Conservation (phyloP, 768 basidiomycete species). For the Mycena vitilis region DNA sequence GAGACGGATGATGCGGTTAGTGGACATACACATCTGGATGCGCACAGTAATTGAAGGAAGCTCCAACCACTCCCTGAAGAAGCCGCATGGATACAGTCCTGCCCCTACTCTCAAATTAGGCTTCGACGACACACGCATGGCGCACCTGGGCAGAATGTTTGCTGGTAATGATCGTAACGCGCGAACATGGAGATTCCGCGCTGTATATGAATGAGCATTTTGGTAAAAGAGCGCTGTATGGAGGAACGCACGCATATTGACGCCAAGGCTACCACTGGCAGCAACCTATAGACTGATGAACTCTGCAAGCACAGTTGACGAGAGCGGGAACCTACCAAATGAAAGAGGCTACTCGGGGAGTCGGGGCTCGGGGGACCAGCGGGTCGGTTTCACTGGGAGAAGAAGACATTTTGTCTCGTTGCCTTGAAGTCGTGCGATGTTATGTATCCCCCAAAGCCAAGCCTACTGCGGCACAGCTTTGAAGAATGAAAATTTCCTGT, state of each 20-base stretch:
- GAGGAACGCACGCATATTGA: conserved; percentile 11
- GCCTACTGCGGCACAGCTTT: too few species aligned
- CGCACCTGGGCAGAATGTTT: conserved; percentile 22
- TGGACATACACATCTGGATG: conserved; percentile 19
- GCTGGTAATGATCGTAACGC: conserved; percentile 26
- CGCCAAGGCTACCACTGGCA: conserved; percentile 15
- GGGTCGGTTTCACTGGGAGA: conserved; percentile 1
- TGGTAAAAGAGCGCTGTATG: not conserved
- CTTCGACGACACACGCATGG: too few species aligned
- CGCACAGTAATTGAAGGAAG: conserved; percentile 20
- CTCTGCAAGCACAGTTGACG: too few species aligned
- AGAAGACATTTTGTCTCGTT: not conserved
- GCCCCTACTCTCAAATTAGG: not conserved
- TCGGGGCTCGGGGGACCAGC: not conserved
- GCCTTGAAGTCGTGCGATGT: too few species aligned
- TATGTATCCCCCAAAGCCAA: too few species aligned
- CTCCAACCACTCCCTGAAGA: conserved; percentile 11
- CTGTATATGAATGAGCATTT: not conserved
- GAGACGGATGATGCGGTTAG: not conserved
- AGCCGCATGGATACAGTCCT: conserved; percentile 13
- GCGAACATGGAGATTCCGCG: conserved; percentile 28
- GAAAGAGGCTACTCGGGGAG: not conserved
- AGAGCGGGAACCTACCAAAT: not conserved
- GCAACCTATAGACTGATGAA: not conserved
- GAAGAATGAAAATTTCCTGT: too few species aligned